Evolutionary conservation across 371 early-diverging fungal genomes (phyloP).

Genomic region (Mortierella sp.): DNA sequence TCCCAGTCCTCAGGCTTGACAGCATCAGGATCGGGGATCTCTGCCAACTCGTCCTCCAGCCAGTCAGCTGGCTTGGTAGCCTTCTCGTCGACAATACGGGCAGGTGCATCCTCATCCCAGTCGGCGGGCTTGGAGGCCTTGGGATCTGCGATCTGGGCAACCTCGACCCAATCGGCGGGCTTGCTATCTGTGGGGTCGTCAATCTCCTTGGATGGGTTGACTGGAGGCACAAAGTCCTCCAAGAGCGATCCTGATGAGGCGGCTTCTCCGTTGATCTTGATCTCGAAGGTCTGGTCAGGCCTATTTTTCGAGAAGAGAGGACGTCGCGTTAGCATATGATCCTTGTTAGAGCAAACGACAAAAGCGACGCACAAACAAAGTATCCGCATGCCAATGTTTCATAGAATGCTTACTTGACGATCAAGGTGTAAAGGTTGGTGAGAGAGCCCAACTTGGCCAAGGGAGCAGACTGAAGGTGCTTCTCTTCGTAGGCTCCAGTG

Average conservation of each 20-base stretch:
- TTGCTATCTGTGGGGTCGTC: conserved; percentile 93
- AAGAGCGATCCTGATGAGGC: conserved; percentile 84
- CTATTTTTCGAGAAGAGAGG: conserved; percentile 25
- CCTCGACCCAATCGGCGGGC: conserved; percentile 97
- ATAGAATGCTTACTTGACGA: conserved; percentile 70
- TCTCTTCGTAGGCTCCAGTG: conserved; percentile 84
- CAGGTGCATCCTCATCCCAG: conserved; percentile 84
- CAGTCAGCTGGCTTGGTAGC: conserved; percentile 95
- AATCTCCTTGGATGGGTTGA: conserved; percentile 94
- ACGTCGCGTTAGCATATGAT: background rate
- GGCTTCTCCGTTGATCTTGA: conserved; percentile 85
- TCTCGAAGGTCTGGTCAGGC: conserved; percentile 92
- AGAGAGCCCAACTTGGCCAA: conserved; percentile 77
- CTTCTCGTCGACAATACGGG: conserved; percentile 80
- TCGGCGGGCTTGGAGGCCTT: conserved; percentile 91
- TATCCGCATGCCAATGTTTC: background rate
- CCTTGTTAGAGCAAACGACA: background rate
- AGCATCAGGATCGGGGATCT: conserved; percentile 90
- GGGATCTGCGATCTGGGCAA: conserved; percentile 89
- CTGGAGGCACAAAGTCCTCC: conserved; percentile 83
- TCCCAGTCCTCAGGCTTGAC: conserved; percentile 97
- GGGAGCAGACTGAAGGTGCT: conserved; percentile 67
- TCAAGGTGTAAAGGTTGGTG: conserved; percentile 92
- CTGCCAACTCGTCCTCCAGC: conserved; percentile 84
- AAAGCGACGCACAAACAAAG: background rate